Evolutionary conservation across 768 basidiomycete species (phyloP), one percentile per base, ranked within the genome.

Genomic region (Lactarius psammicola): DNA sequence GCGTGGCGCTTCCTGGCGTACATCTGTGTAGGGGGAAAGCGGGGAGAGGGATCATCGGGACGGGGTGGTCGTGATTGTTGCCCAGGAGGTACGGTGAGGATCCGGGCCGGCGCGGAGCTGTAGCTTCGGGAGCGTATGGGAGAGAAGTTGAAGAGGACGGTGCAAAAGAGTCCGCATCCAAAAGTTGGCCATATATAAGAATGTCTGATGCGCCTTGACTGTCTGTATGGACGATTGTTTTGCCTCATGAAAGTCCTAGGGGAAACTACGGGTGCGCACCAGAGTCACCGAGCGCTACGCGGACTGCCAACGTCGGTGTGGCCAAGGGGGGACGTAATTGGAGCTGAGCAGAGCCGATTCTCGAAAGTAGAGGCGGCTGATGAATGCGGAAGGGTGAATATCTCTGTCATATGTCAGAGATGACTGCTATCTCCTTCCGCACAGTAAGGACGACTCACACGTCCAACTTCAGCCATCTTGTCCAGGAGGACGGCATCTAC

Each of bases 31-130:
- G 89, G 87, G 0, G 89, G 89, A 33, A 81, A 79, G 20, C 90
- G 87, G 9, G 90, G 90, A 6, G 86, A 90, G 0, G 89, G 90
- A 66, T 92, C 90, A 67, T 92, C 90, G 0, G 90, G 90, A 40
- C 90, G 80, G 4, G 87, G 87, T 0, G 78, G 72, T 7, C 83
- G 78, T 31, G 66, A 60, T 11, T 80, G 74, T 18, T 75, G 71
- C 38, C 74, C 68, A 1, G 78, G 79, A 55, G 81, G 77, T 18
- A 74, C 72, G 70, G 82, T 72, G 10, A 80, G 78, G 65, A 90
- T 80, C 46, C 87, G 84, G 0, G 84, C n/a, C 87, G 8, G 88
- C 88, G 20, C 78, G 71, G 56, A 89, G 77, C 34, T 78, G 76
- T 26, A 89, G 72, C 0, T 63, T 69, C 1, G 74, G 75, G 59